Evolutionary conservation across 495 filamentous ascomycete genomes (phyloP), one percentile per base, ranked within the genome.

Genomic region (Lophiostoma macrostomum): DNA sequence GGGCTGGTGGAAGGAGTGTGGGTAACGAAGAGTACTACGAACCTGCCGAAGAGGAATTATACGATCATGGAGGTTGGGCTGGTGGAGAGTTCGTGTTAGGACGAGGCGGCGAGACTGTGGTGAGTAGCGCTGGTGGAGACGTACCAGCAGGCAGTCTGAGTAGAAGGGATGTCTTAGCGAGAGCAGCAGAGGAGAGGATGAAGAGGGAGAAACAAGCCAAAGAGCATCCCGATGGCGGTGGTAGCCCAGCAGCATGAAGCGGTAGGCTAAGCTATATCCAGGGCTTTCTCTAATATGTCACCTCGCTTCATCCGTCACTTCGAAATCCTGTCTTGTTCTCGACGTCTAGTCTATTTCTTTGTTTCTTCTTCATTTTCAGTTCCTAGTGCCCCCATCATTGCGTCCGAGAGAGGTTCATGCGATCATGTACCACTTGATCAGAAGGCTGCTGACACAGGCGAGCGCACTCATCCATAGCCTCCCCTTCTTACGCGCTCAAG

Each of bases 41-140:
- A 56, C 81, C 83, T 3, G 67, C 53, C 36, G 82, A 76, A 25
- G 82, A 80, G 55, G 76, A 79, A 38, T 71, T 80, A 36, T 72
- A 81, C 58, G 90, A 95, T 71, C 81, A 87, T 68, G 84, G 84
- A 13, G 89, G 88, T 0, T 95, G 91, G 93, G 81, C 74, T 0
- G 93, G 93, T 7, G 93, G 91, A 2, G 81, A 86, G 71, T 96
- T 86, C 72, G 86, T 88, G 37, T 77, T 96, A 27, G 91, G 91
- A 34, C 78, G 80, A 4, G 70, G 69, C 8, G 64, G 67, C 12
- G 45, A 58, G 24, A 56, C 51, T 7, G 55, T 56, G 5, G 40
- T 52, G 67, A 51, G 63, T 44, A 50, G 44, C 49, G 63, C 56
- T 52, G 62, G 56, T 32, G 55, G 64, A 29, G 53, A 13, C 14